These are phyloP conservation scores for Hanseniaspora guilliermondii DNA, from an alignment of 805 yeast species.

Conservation along the genomic window DNA sequence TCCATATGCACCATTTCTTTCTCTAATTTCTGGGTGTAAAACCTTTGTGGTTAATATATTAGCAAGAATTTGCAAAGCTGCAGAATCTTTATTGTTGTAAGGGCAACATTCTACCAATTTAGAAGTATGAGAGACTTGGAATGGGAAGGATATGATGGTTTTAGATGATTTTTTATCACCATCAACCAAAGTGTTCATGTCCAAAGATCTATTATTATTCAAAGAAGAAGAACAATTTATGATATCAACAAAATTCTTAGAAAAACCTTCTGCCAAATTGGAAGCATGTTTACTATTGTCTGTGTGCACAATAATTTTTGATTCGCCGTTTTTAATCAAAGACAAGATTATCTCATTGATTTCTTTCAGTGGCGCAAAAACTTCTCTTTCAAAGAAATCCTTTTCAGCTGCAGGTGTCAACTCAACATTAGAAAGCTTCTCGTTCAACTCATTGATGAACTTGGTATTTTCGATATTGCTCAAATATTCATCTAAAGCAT, in stretches of 20 bases:
- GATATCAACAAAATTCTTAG: background rate
- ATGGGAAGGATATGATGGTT: conserved; percentile 59
- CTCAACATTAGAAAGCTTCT: conserved; percentile 32
- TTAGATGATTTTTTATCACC: conserved; percentile 18
- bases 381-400: conserved; percentile 47
- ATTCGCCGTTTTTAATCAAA: background rate
- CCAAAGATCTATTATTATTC: conserved; percentile 14
- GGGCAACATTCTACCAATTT: conserved; percentile 52
- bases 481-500: conserved; percentile 48
- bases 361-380: conserved; percentile 30
- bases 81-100: conserved; percentile 63
- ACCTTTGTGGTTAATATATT: conserved; percentile 70
- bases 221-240: background rate
- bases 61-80: conserved; percentile 70
- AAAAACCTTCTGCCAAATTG: conserved; percentile 10
- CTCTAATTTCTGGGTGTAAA: conserved; percentile 80
- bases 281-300: conserved; percentile 31
- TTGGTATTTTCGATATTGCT: conserved; percentile 69
- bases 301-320: conserved; percentile 45
- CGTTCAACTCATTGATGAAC: conserved; percentile 46
- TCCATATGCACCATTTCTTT: conserved; percentile 96
- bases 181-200: conserved; percentile 15
- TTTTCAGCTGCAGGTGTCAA: conserved; percentile 37
- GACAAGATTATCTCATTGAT: conserved; percentile 36
- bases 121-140: conserved; percentile 78